Evolutionary conservation across 352 stramenopile species (phyloP), one percentile per base, ranked within the genome.

Genomic region (Pythium utonaiense): DNA sequence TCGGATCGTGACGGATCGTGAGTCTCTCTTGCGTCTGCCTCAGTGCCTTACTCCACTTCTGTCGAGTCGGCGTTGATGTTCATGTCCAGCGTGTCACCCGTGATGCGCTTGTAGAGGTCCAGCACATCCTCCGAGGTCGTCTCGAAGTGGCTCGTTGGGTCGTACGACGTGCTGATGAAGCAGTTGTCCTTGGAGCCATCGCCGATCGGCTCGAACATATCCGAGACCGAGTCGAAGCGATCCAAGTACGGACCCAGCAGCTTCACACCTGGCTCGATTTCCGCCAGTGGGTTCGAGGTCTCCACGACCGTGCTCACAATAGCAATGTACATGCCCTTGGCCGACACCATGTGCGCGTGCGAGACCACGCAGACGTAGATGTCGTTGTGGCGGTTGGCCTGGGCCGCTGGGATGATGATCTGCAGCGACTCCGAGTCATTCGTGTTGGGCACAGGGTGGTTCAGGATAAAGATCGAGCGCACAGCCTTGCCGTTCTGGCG

Each of bases 251-350:
- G 80, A 34, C 96, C 97, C 24, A 99, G 74, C 33, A 99, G 78
- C 60, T 97, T 94, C 53, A 99, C 88, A 59, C 93, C 97, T 10
- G 91, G 83, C 40, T 89, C 80, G 16, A 99, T 79, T 80, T 99
- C 98, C 53, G 91, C 72, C 50, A 98, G 76, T 21, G 98, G 96
- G 58, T 98, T 85, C 60, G 75, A 75, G 6, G 96, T 99, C 83
- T 99, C 97, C 6, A 97, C 96, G 13, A 97, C 95, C 25, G 97
- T 99, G 33, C 92, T 98, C 47, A 98, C 96, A 67, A 99, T 99
- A 42, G 96, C 97, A 60, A 99, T 93, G 76, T 99, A 99, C 71
- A 98, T 98, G 63, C 97, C 97, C 70, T 91, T 86, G 12, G 96
- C 90, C 22, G 95, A 91, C 36, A 99, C 96, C 52, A 95, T 93